phyloP scores from a whole-genome alignment of 768 basidiomycete genomes.

The Termitomyces sp. region DNA sequence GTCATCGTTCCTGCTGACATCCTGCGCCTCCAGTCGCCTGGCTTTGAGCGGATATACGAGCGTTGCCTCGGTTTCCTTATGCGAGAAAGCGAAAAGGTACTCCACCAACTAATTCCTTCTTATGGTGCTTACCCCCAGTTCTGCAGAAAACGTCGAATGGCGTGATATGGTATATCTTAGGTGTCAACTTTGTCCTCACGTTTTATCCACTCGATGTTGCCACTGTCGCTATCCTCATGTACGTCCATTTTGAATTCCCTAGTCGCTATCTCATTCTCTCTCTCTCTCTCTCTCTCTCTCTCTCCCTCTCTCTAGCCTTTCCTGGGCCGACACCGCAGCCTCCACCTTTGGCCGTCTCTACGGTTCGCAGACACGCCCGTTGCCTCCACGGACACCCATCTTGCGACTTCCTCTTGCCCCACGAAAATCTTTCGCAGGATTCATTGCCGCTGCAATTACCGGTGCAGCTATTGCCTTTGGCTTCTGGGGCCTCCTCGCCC shows the following conservation, averaged over 20 bases:
- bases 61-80: slow-evolving; percentile 74
- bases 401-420: slow-evolving; percentile 68
- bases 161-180: slow-evolving; percentile 88
- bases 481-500: slow-evolving; percentile 70
- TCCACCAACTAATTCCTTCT: slow-evolving; percentile 12
- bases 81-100: slow-evolving; percentile 83
- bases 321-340: slow-evolving; percentile 95
- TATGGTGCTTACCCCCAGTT: neutral
- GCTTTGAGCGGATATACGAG: slow-evolving; percentile 73
- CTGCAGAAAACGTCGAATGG: slow-evolving; percentile 72
- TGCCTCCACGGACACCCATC: slow-evolving; percentile 39
- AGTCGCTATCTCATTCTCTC: slow-evolving; percentile 1
- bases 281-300: slow-evolving; percentile 10
- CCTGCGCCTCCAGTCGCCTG: slow-evolving; percentile 61
- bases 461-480: slow-evolving; percentile 62
- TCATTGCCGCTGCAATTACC: slow-evolving; percentile 72
- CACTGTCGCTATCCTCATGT: slow-evolving; percentile 88
- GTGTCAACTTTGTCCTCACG: slow-evolving; percentile 73
- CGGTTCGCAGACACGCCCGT: slow-evolving; percentile 60
- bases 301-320: slow-evolving; percentile 52
- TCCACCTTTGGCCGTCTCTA: slow-evolving; percentile 89
- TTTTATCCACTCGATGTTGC: slow-evolving; percentile 85
- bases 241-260: slow-evolving; percentile 26
- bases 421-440: slow-evolving; percentile 84
- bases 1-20: slow-evolving; percentile 73